Evolutionary conservation across 2,329 filamentous ascomycete species (phyloP), one percentile per base, ranked within the genome.

Genomic region (Dactylonectria macrodidyma): DNA sequence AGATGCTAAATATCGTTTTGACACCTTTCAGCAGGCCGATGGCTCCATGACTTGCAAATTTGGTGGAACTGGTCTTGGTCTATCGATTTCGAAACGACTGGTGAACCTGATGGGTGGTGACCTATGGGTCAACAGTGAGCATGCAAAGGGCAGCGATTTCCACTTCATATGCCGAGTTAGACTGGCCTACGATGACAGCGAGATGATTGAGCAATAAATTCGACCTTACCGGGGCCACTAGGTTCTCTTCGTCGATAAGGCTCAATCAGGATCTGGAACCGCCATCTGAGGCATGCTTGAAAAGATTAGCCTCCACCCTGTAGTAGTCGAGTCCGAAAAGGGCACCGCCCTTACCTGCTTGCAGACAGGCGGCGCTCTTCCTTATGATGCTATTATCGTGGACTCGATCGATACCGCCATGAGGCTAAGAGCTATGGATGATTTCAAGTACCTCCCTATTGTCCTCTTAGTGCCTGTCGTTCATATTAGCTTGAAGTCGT

Each of bases 21-120:
- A 98, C 83, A 98, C 95, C 1, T 98, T 98, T 90, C 95, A 98
- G 81, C 96, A 98, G 84, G 96, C 96, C 22, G 96, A 98, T 79
- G 95, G 95, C 46, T 98, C 95, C 38, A 98, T 97, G 81, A 98
- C 95, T 2, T 90, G 95, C 75, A 96, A 97, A 79, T 98, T 98
- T 80, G 95, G 95, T 76, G 95, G 95, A 75, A 98, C 96, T 7
- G 95, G 95, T 74, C 89, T 98, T 10, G 95, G 95, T 73, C 84
- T 98, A 30, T 98, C 95, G 16, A 98, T 98, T 77, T 98, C 95
- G 33, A 97, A 97, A 84, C 90, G 95, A 73, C 88, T 98, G 34
- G 95, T 98, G 62, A 97, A 95, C 74, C 88, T 98, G 66, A 98
- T 98, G 95, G 93, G 95, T 70, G 95, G 95, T 81, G 93, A 95